Conservation (phyloP, 768 basidiomycete species). For the Leccinum fibrillosum region DNA sequence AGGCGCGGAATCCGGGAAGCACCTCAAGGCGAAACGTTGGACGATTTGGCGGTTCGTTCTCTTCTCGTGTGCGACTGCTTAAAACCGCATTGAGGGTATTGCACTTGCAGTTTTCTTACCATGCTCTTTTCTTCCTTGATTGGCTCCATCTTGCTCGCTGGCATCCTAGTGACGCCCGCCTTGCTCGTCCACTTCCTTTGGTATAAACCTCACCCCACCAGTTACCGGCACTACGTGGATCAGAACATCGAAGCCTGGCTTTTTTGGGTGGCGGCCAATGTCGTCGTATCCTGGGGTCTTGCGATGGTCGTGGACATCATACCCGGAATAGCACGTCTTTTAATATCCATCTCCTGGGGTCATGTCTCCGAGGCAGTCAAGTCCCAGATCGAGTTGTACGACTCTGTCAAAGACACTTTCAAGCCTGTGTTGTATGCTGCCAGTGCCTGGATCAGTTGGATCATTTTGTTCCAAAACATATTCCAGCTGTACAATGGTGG, state of each 20-base stretch:
- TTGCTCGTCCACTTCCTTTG: constrained; percentile 67
- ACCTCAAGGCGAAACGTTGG: constrained; percentile 45
- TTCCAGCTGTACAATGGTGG: constrained; percentile 50
- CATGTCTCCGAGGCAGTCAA: constrained; percentile 71
- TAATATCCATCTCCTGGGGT: constrained; percentile 65
- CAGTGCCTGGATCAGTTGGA: constrained; percentile 70
- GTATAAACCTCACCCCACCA: constrained; percentile 58
- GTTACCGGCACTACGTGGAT: constrained; percentile 55
- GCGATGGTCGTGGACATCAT: constrained; percentile 69
- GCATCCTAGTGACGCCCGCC: constrained; percentile 56
- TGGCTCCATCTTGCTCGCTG: constrained; percentile 66
- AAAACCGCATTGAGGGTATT: background rate
- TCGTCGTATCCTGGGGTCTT: constrained; percentile 76
- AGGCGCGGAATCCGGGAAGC: constrained; percentile 61
- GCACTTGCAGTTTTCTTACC: constrained; percentile 47
- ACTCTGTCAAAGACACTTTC: constrained; percentile 62
- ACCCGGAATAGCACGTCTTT: constrained; percentile 49
- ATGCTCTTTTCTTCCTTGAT: constrained; percentile 70
- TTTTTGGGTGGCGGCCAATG: constrained; percentile 77
- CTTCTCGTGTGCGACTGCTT: constrained; percentile 1
- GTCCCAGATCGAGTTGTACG: constrained; percentile 63
- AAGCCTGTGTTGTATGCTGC: constrained; percentile 75
- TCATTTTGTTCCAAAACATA: constrained; percentile 67
- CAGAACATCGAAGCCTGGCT: constrained; percentile 75
- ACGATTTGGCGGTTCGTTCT: constrained; percentile 49